Conservation (phyloP, 1,139 yeast species). For the Nakaseomyces glabratus region DNA sequence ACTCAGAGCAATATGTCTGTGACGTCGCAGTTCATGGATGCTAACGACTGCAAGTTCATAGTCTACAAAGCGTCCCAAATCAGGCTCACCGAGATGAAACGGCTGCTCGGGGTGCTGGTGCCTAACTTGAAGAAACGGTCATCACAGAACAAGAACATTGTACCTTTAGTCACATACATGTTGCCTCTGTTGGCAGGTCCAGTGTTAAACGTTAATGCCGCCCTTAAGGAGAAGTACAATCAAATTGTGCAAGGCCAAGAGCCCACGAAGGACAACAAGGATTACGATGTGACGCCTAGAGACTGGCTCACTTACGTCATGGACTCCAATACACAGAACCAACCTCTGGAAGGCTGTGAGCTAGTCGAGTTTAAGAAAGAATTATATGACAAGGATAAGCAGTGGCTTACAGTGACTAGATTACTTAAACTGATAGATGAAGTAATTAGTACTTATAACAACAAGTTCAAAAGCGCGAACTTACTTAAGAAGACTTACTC, state of each 20-base stretch:
- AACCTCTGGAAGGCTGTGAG: slow-evolving; percentile 12
- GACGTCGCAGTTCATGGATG: slow-evolving; percentile 20
- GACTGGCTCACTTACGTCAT: slow-evolving; percentile 11
- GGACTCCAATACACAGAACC: slow-evolving; percentile 5
- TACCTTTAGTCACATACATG: slow-evolving; percentile 26
- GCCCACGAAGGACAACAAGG: slow-evolving; percentile 21
- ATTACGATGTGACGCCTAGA: slow-evolving; percentile 15
- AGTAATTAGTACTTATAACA: slow-evolving; percentile 42
- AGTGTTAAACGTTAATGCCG: slow-evolving; percentile 24
- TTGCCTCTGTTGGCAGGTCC: slow-evolving; percentile 27
- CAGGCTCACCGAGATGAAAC: slow-evolving; percentile 20
- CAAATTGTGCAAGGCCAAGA: slow-evolving; percentile 14
- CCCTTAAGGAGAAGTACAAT: slow-evolving; percentile 22
- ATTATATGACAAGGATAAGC: slow-evolving; percentile 23
- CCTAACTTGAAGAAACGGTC: slow-evolving; percentile 17
- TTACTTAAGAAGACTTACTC: slow-evolving; percentile 24
- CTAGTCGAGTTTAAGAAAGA: slow-evolving; percentile 14
- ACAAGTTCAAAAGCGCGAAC: slow-evolving; percentile 33
- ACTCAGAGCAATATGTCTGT: slow-evolving; percentile 7
- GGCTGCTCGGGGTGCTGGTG: slow-evolving; percentile 19
- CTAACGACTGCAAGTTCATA: slow-evolving; percentile 24
- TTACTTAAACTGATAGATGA: slow-evolving; percentile 23
- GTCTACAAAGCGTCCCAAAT: slow-evolving; percentile 24
- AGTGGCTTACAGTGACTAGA: slow-evolving; percentile 21
- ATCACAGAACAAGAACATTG: slow-evolving; percentile 14